Evolutionary conservation across 2,329 filamentous ascomycete species (phyloP), one percentile per base, ranked within the genome.

Genomic region (Massarina eburnea): DNA sequence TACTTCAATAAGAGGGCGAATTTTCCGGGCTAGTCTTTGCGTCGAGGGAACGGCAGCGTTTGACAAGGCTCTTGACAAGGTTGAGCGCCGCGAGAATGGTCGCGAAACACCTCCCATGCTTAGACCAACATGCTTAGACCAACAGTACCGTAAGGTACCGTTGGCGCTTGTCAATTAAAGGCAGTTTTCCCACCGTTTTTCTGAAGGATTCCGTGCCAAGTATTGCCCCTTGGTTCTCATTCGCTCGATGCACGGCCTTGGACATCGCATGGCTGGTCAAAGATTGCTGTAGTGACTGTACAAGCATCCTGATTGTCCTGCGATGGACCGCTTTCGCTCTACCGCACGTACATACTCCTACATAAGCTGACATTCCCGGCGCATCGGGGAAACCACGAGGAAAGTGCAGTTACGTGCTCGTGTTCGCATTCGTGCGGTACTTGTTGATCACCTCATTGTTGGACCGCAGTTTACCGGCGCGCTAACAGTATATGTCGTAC

Each of bases 91-190:
- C 12, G 27, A 30, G 27, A 14, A 30, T 14, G 27, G 27, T 14
- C 12, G 12, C 35, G 41, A 44, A 39, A 39, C 41, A 33, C 35
- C 33, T 15, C 26, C n/a, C 21, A 9, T 27, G 27, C 24, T 30
- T 17, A 32, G n/a, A n/a, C n/a, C n/a, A n/a, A n/a, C n/a, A n/a
- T n/a, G n/a, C n/a, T n/a, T n/a, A n/a, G n/a, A 26, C 24, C 24
- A 26, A 26, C 24, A 26, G 12, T 8, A 14, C 35, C 32, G 41
- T 10, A 26, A 6, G 10, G 12, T 8, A 14, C 35, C 32, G 41
- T 10, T 39, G 10, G 27, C 26, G n/a, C 35, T 44, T 38, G 14
- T 33, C 18, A 3, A 5, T n/a, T 24, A 10, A 15, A 43, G 33
- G 24, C 12, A 29, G 7, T 10, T 4, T 12, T 21, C 33, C 24